Evolutionary conservation across 2,329 filamentous ascomycete genomes (phyloP), one percentile per base, ranked within the genome.

Genomic region (Stagonosporopsis rhizophila): DNA sequence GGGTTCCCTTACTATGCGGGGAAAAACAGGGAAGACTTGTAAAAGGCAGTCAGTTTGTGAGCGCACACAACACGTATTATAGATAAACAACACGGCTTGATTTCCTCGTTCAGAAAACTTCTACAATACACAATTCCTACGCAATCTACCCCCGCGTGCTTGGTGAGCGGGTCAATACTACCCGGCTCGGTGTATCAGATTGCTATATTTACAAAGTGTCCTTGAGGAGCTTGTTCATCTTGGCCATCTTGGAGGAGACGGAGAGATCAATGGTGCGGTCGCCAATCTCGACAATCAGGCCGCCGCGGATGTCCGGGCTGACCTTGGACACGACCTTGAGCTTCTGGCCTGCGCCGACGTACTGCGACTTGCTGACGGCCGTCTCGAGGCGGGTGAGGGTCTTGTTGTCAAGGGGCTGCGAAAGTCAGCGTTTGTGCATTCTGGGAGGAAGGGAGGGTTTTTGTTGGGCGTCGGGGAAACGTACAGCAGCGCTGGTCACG

Each of bases 141-240:
- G 30, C 59, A 59, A 61, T 59, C 55, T 52, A 40, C 40, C 35
- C 53, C 28, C n/a, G n/a, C n/a, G 11, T 30, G 28, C 28, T 30
- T 9, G 40, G 23, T 50, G 40, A 54, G 51, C 27, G 3, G 11
- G 27, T 9, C 5, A 30, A 3, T 30, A 30, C 27, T 30, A 48
- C 41, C 53, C 22, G 45, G 46, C 49, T 60, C 59, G 50, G 48
- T 56, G 39, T 59, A 58, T 52, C 53, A 52, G 54, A 48, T 58
- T 54, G 51, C 45, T 64, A 74, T 78, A 80, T 92, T 91, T 96
- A 99, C 90, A 99, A 85, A 80, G 89, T 86, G 82, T 99, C 95
- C 71, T 86, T 93, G 77, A 99, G 90, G 78, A 96, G 89, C 89
- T 98, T 99, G 91, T 99, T 99, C 87, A 99, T 91, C 88, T 92